These are phyloP conservation scores for Trichoderma arundinaceum DNA, from an alignment of 2,329 filamentous ascomycete genomes.

Conservation along the genomic window DNA sequence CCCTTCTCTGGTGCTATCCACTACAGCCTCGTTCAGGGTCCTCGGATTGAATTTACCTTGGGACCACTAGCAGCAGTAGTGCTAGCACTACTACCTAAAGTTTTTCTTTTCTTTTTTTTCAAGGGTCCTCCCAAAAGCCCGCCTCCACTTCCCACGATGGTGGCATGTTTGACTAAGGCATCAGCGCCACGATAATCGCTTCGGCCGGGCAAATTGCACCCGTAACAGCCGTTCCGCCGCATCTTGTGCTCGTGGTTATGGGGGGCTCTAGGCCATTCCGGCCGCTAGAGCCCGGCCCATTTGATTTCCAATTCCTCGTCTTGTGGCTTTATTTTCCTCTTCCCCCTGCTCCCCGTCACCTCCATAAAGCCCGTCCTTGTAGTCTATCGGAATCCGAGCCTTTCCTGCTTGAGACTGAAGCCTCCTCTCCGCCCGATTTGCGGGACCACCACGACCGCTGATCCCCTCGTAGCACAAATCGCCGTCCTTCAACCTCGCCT, in stretches of 20 bases:
- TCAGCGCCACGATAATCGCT: conserved; percentile 22
- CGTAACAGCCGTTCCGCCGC: conserved; percentile 19
- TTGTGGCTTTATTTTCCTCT: not conserved
- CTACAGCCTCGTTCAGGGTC: conserved; percentile 25
- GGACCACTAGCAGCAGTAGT: too few relatives aligned
- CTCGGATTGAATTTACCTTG: too few relatives aligned
- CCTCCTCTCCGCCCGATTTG: conserved; percentile 13
- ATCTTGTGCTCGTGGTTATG: not conserved
- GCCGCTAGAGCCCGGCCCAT: conserved; percentile 7
- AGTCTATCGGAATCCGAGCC: conserved; percentile 2
- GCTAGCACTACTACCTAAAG: not conserved
- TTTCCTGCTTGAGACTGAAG: conserved; percentile 17
- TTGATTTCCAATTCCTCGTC: not conserved
- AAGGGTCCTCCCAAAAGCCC: not conserved
- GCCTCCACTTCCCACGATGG: conserved; percentile 22
- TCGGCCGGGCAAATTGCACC: conserved; percentile 7
- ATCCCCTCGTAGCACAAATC: conserved; percentile 4
- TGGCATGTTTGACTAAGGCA: conserved; percentile 24
- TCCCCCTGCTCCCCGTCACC: not conserved
- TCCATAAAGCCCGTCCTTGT: not conserved
- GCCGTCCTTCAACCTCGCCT: conserved; percentile 21
- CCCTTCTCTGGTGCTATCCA: not conserved
- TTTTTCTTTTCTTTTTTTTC: conserved; percentile 11
- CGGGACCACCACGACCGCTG: conserved; percentile 21
- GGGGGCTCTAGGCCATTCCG: not conserved